Conservation (phyloP, 257 asterid genomes). For the Haberlea rhodopensis region DNA sequence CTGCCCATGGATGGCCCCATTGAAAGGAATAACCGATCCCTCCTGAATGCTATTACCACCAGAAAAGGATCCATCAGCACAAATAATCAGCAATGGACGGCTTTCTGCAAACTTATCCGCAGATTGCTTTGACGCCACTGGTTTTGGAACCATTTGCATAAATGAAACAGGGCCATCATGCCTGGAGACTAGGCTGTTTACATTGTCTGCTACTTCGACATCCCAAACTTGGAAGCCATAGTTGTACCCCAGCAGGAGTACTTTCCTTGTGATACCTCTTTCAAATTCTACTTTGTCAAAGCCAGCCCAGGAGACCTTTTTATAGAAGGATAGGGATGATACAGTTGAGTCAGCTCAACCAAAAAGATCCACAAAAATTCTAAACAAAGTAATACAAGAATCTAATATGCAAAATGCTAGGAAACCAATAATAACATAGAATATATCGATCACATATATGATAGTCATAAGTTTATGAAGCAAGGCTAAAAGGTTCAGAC, state of each 20-base stretch:
- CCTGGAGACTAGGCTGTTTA: slow-evolving; percentile 67
- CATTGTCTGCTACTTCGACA: slow-evolving; percentile 80
- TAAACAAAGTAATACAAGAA: neutral
- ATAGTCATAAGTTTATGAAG: neutral
- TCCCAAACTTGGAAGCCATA: slow-evolving; percentile 95
- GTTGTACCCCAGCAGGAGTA: slow-evolving; percentile 54
- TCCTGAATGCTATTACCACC: slow-evolving; percentile 55
- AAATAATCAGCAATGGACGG: slow-evolving; percentile 75
- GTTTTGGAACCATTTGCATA: slow-evolving; percentile 69
- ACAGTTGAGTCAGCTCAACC: slow-evolving; percentile 15
- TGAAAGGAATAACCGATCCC: slow-evolving; percentile 35
- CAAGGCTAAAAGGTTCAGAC: slow-evolving; percentile 1
- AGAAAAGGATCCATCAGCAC: slow-evolving; percentile 75
- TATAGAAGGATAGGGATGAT: slow-evolving; percentile 21
- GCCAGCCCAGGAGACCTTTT: slow-evolving; percentile 84
- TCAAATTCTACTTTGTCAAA: slow-evolving; percentile 50
- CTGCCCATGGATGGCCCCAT: slow-evolving; percentile 41
- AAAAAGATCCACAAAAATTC: slow-evolving; percentile 1
- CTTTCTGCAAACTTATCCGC: slow-evolving; percentile 60
- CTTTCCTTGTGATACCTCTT: slow-evolving; percentile 35
- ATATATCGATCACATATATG: neutral
- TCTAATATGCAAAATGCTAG: neutral
- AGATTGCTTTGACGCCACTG: slow-evolving; percentile 42
- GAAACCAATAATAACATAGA: neutral
- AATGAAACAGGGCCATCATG: slow-evolving; percentile 91